A percentile compares a stretch with the other conserved stretches of the same genome.
phyloP scores from a whole-genome alignment of 345 rosid genomes.

The Eucalyptus fibrosa region DNA sequence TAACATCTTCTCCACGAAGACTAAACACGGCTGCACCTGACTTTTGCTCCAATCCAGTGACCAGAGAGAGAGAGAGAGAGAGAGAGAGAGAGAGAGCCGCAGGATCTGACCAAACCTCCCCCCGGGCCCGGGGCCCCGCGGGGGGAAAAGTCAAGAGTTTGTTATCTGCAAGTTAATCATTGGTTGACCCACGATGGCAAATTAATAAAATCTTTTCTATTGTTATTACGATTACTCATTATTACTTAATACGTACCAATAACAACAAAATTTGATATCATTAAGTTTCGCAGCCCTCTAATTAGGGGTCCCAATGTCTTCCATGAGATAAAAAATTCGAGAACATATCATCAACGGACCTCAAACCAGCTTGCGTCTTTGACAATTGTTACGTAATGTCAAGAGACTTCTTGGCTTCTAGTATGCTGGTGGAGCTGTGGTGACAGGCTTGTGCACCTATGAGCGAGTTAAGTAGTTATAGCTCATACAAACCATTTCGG shows the following conservation, averaged over 20 bases:
- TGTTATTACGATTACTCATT: neutral
- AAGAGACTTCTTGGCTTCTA: neutral
- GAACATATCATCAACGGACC: neutral
- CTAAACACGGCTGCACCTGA: neutral
- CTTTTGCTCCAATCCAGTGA: neutral
- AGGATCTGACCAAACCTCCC: neutral
- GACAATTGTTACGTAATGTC: neutral
- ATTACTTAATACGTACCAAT: neutral
- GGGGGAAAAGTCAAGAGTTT: neutral
- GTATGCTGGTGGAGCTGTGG: neutral
- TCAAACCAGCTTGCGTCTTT: neutral
- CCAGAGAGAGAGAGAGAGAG: no score
- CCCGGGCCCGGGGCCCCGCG: no score
- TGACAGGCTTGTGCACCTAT: neutral
- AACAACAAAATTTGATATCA: neutral
- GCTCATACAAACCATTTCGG: neutral
- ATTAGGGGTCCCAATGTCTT: neutral
- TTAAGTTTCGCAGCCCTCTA: neutral
- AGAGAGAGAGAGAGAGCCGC: neutral
- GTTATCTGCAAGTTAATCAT: neutral
- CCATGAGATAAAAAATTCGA: neutral
- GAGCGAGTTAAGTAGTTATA: neutral
- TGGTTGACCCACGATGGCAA: neutral
- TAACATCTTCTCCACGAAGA: neutral
- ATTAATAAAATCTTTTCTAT: neutral